Evolutionary conservation across 305 asterid genomes (phyloP).

Genomic region (Ajuga reptans): DNA sequence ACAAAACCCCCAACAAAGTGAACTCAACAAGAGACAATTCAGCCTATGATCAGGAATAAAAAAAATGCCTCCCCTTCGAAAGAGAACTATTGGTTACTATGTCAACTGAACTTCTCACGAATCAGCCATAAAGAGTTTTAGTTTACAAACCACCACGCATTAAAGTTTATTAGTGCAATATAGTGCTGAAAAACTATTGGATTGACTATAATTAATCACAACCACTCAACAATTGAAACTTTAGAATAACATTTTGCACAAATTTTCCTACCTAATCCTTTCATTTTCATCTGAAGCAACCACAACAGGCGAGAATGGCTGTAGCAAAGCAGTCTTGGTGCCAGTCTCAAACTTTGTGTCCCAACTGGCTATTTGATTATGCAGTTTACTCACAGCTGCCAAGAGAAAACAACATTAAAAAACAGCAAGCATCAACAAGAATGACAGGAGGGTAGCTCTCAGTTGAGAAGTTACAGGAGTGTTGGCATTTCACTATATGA

Average conservation of each 20-base stretch:
- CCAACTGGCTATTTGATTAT: slow-evolving; percentile 96
- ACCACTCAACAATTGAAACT: slow-evolving; percentile 5
- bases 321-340: slow-evolving; percentile 72
- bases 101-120: background rate
- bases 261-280: slow-evolving; percentile 62
- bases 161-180: background rate
- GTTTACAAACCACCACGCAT: background rate
- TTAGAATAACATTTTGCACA: slow-evolving; percentile 4
- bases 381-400: slow-evolving; percentile 76
- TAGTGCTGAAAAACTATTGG: background rate
- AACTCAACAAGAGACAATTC: background rate
- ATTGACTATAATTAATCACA: background rate
- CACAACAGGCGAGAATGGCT: slow-evolving; percentile 89
- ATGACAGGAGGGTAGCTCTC: background rate
- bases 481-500: slow-evolving; percentile 83
- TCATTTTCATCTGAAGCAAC: slow-evolving; percentile 94
- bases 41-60: background rate
- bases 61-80: background rate
- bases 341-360: slow-evolving; percentile 93
- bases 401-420: slow-evolving; percentile 21
- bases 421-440: background rate
- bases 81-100: background rate
- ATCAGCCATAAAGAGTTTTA: background rate
- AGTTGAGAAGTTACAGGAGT: slow-evolving; percentile 51
- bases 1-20: background rate